Percentiles rank a stretch among this genome's conserved stretches.
Conservation (phyloP, 140 eudicot genomes). For the Stevia rebaudiana region DNA sequence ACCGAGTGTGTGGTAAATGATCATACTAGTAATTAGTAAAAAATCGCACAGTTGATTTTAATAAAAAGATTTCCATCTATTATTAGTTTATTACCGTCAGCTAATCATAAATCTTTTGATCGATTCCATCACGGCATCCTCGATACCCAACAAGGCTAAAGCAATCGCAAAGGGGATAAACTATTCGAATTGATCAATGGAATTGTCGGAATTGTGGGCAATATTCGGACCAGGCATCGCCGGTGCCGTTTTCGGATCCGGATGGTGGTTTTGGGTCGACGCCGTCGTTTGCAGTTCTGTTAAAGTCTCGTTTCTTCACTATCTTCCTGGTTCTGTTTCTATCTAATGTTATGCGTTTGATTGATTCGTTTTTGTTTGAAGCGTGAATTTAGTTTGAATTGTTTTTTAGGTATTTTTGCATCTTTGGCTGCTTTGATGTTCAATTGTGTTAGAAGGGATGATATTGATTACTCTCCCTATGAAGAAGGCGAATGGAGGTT, state of each 20-base stretch:
- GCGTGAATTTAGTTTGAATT: background rate
- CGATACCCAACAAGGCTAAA: conserved; percentile 2
- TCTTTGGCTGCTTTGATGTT: conserved; percentile 91
- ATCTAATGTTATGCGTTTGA: background rate
- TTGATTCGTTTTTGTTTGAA: background rate
- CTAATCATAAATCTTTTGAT: background rate
- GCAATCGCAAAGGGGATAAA: background rate
- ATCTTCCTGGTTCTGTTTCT: conserved; percentile 57
- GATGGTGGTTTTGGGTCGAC: conserved; percentile 96
- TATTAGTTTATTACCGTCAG: background rate
- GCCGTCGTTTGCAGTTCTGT: conserved; percentile 83
- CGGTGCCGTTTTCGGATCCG: conserved; percentile 84
- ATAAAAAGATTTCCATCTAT: too few relatives aligned
- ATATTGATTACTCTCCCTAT: conserved; percentile 77
- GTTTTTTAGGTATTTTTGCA: conserved; percentile 68
- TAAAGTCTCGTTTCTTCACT: conserved; percentile 68
- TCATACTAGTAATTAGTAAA: background rate
- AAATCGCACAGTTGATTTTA: background rate
- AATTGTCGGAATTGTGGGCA: conserved; percentile 51
- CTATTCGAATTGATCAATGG: conserved; percentile 33
- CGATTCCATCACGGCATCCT: conserved; percentile 18
- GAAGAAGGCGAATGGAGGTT: conserved; percentile 96
- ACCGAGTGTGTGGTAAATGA: too few relatives aligned
- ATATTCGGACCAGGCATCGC: conserved; percentile 74
- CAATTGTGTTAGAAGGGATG: conserved; percentile 75